Evolutionary conservation across 495 filamentous ascomycete species (phyloP), one percentile per base, ranked within the genome.

Genomic region (Polyplosphaeria fusca): DNA sequence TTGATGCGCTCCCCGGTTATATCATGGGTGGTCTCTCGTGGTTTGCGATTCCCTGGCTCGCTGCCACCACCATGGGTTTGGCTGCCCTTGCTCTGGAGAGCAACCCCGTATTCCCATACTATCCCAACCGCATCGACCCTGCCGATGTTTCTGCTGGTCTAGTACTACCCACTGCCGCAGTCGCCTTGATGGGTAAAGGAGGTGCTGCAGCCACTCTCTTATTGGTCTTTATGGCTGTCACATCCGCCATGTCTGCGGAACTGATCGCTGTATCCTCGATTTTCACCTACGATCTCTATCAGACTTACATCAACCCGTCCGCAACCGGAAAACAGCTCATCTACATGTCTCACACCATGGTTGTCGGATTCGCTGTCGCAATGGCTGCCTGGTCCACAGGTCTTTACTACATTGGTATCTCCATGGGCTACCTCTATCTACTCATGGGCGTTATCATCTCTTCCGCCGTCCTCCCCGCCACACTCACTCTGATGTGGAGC

Each of bases 1-100:
- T 67, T 23, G 52, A 67, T 60, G 64, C 64, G 19, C 52, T 97
- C 44, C 92, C 92, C 4, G 92, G 92, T 26, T 97, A 97, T 62
- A 86, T 96, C 39, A 77, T 95, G 43, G 92, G 92, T 22, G 92
- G 92, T 37, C 79, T 96, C 1, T 85, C 79, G 63, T 97, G 91
- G 91, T 96, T 97, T 55, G 92, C 92, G 5, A 95, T 97, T 52
- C 92, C 92, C 18, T 97, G 90, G 90, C 79, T 96, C 19, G 85
- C 81, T 27, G 91, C 91, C 2, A 96, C 87, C 9, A 96, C 91
- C 14, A 91, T 96, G 88, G 92, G 92, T 26, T 80, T 96, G n/a
- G 83, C 89, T 12, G 89, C 85, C 7, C 80, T 96, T 20, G 87
- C 91, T 2, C 77, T 96, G 5, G 89, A 97, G 65, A 78, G 76